phyloP scores from a whole-genome alignment of 495 filamentous ascomycete species.

The Copromyces sp. region DNA sequence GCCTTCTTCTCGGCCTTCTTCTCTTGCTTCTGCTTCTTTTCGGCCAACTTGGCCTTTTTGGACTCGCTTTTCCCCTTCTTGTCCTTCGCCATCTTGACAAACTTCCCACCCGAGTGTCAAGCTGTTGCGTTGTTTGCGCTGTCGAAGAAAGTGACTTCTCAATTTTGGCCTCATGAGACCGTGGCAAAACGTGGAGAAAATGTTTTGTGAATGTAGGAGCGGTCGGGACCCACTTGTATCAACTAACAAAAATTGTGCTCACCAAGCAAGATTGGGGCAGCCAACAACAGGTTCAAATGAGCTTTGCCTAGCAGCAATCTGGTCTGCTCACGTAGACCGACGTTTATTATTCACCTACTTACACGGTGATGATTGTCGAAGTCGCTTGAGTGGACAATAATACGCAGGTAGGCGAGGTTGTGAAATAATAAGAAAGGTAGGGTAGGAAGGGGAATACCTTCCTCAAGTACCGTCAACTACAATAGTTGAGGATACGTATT shows the following conservation, averaged over 20 bases:
- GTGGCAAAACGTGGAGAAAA: conserved; percentile 4
- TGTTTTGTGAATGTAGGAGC: background rate
- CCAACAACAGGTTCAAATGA: background rate
- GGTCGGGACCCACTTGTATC: background rate
- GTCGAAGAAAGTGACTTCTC: background rate
- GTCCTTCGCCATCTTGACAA: conserved; percentile 43
- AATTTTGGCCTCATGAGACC: background rate
- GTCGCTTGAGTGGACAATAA: too few species aligned
- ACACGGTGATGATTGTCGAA: background rate
- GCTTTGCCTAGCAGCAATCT: background rate
- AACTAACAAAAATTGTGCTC: background rate
- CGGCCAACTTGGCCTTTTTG: conserved; percentile 52
- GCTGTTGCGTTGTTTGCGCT: background rate
- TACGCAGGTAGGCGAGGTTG: too few species aligned
- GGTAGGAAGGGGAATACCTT: too few species aligned
- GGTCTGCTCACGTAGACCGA: background rate
- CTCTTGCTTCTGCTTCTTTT: conserved; percentile 56
- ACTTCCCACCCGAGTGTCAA: background rate
- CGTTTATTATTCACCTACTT: background rate
- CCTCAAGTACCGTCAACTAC: too few species aligned
- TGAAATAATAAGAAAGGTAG: too few species aligned
- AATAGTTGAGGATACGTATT: too few species aligned
- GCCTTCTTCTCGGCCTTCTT: conserved; percentile 55
- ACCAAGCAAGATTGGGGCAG: background rate
- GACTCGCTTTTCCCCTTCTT: conserved; percentile 48